Evolutionary conservation across 371 early-diverging fungal species (phyloP), one percentile per base, ranked within the genome.

Genomic region (Rhizopus sp.): DNA sequence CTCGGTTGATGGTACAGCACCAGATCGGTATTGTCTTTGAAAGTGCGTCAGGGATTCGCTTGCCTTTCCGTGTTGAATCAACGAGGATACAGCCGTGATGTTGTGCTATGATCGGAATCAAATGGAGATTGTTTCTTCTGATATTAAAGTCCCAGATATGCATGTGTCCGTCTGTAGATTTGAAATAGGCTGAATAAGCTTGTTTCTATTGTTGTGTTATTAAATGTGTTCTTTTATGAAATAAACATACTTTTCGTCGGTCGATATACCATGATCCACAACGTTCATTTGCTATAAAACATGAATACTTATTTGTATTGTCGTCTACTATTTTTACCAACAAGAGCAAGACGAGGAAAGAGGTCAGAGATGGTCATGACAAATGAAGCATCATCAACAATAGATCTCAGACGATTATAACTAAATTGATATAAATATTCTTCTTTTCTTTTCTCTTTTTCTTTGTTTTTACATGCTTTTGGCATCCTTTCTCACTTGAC

Each of bases 91-190:
- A 88, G 12, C 93, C 93, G 15, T 69, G 63, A 60, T 84, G 69
- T 1, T 68, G 30, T 10, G 62, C 55, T 16, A 94, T 76, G n/a
- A 81, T 59, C 9, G 77, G 65, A 5, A 93, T 59, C 12, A 93
- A 59, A 55, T 91, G 92, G 30, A 86, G 69, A 62, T 94, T 94
- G 55, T 88, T 79, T 45, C 95, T 63, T 15, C 91, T 80, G 50
- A 93, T 58, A 55, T 84, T 92, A 51, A 93, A 91, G 53, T 87
- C 85, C 93, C 93, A 94, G 40, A 84, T 73, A 6, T 90, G 88
- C 57, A 81, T 86, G 64, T 94, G 95, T 1, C 94, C 95, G 70
- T 94, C 95, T 0, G 94, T 93, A 3, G 94, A 94, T 65, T 94
- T 94, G 67, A 93, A 93, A 60, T 94, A 94, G 0, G 86, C 93